Evolutionary conservation across 108 stramenopile species (phyloP), one percentile per base, ranked within the genome.

Genomic region (Skeletonema marinoi): DNA sequence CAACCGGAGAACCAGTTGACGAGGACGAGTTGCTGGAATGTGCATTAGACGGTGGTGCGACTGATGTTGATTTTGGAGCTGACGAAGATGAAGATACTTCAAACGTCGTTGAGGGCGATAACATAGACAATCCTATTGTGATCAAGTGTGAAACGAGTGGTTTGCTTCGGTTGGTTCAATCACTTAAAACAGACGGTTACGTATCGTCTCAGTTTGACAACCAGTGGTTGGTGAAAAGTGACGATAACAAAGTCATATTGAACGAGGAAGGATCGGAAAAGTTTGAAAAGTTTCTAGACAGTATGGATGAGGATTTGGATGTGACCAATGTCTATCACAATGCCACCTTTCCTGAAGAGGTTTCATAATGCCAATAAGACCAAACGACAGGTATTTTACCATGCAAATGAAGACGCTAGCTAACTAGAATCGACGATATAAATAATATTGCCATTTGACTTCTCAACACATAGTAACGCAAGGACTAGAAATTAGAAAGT

Each of bases 31-130:
- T 92, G 64, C 50, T 88, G 72, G 89, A 90, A 63, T 85, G 80
- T 78, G 89, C 91, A 3, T 66, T 92, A 48, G 91, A 89, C 31
- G 88, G 86, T 42, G 91, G 91, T 4, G 91, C 91, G 2, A 83
- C 67, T 29, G 88, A 90, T 68, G 70, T 92, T 32, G 91, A 88
- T 35, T 81, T 87, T 62, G 54, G 16, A 38, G 19, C 31, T 30
- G 73, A 78, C 3, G 77, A 66, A 9, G 44, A 74, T 11, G 56
- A 71, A 16, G 32, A 21, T 67, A 30, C 8, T 12, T 54, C 67
- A 38, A 75, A 76, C 25, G 74, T 71, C 25, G 74, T 71, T 14
- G 41, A 75, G 5, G 62, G 50, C 5, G 50, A 65, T n/a, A 51
- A 44, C 2, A 11, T 32, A 33, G 38, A 75, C 46, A 74, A 74